Evolutionary conservation across 352 stramenopile genomes (phyloP), one percentile per base, ranked within the genome.

Genomic region (Phytophthora pistaciae): DNA sequence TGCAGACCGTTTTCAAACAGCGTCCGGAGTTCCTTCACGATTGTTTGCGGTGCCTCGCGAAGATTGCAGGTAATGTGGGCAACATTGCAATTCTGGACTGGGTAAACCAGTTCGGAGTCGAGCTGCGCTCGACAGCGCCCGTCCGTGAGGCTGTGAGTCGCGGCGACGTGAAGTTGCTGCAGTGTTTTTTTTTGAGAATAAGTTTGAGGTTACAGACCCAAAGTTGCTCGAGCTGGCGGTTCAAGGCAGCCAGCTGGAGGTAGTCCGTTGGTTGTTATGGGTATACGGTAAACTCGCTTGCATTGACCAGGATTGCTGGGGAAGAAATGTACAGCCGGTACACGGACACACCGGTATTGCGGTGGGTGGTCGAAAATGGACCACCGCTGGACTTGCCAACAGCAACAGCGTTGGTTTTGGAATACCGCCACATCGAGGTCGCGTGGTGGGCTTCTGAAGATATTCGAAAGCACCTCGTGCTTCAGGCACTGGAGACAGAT

Each of bases 211-310:
- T 11, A n/a, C 7, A 11, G 23, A 56, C 11, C 25, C 50, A 20
- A 16, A 20, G 3, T 20, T 56, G 50, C 25, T 56, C 3, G 21
- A 56, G 10, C 3, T 56, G 11, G 50, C 50, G 10, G 50, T 56
- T 11, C 3, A 56, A 56, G 23, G 36, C 8, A 5, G 23, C 7
- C 23, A 56, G 23, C 50, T 56, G 20, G 50, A 56, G 8, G 50
- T 56, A 4, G 25, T 25, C 21, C 50, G 14, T 56, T 56, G 50
- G 50, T 20, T 56, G 13, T 56, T 23, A 56, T 5, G 50, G 50
- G 23, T 56, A 36, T 16, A 5, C 23, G 5, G 23, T 56, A 18
- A 10, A 21, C 11, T 56, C 50, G 14, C 50, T 36, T 16, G 21
- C 9, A 11, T 20, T 40, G 23, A 25, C 36, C 14, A 25, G 21